Base-by-base conservation (phyloP, 2,329 filamentous ascomycete genomes). In the Verticillium dahliae region DNA sequence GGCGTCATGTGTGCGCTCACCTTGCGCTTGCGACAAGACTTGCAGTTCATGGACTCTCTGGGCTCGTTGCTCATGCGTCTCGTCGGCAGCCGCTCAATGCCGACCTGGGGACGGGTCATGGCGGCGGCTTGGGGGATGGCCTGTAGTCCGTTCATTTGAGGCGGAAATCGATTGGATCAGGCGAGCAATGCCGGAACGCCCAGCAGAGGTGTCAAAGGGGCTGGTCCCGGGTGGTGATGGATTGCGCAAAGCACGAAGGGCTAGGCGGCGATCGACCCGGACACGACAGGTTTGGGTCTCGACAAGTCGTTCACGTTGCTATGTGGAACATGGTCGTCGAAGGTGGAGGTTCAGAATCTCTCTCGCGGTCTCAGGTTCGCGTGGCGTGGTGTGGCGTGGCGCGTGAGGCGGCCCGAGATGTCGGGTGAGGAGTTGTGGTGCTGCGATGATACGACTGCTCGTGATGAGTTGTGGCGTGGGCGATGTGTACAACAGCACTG, bases 11-110 rank as follows among this genome's bases (percentile, higher is more conserved):
- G 18, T 57, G 9, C 15, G 63, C 78, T 57, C 75, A 94, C 91
- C 88, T 96, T 96, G 78, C 92, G 84, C 77, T 96, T 96, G 68
- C 92, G 86, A 80, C 92, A 96, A 61, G 91, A 95, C 76, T 96
- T 96, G 85, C 92, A 96, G 75, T 96, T 96, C 92, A 96, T 96
- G 38, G 90, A 90, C 80, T 96, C 92, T 69, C 90, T 87, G 50
- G 90, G 90, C 73, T 95, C 90, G 69, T 85, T 89, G 74, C 83
- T 87, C 75, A 86, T 80, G 52, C 89, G 86, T 65, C 89, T 86
- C 60, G 87, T 82, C 33, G 90, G 89, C 67, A 94, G 79, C 64
- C 90, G 86, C 76, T 93, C 89, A 74, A 94, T 94, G 72, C 90
- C 89, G 70, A 93, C 88, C 78, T 91, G 89, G 34, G 89, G 89